Base-by-base conservation (phyloP, 495 filamentous ascomycete genomes). In the Haplographium delicatum region DNA sequence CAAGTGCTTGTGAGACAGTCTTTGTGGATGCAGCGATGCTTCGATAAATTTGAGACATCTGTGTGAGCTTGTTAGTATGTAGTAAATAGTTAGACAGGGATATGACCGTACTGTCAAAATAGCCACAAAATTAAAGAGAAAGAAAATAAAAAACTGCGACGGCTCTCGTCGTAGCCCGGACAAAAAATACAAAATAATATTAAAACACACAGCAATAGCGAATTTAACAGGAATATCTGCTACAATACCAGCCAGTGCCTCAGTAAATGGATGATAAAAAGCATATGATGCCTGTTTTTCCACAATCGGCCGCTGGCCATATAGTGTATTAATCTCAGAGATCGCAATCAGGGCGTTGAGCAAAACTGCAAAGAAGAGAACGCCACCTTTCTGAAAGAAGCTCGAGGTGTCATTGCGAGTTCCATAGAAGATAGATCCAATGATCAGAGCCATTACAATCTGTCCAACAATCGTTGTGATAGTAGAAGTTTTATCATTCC, bases 1-100 rank as follows among this genome's bases (percentile, higher is more conserved):
- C 84, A 77, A 93, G 81, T 49, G 91, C 89, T 62, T 93, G 87
- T 0, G 81, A 82, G 37, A 94, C 69, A 9, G 88, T 86, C 28
- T 86, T 77, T 8, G 89, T 89, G 1, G 84, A 65, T 13, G 88
- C 82, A 1, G 83, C 89, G 49, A 95, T 90, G 31, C 80, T 85
- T 18, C 89, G 76, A 66, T 91, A 95, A 52, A 93, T 82, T 0
- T 86, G 80, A 58, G 83, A 89, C 73, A 87, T 87, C 45, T 56
- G 20, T 10, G 22, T 23, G 6, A 15, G 24, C 7, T 0, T 5
- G 85, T 66, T 60, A 83, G 91, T 19, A 85, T 85, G 4, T 81
- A 86, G 60, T 88, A 91, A 2, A 90, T 81, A 44, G 89, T 62
- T 9, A 85, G 71, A 65, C 89, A 89, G 23, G 85, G n/a, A n/a